These are phyloP conservation scores for Metschnikowia gruessii DNA, from an alignment of 805 yeast genomes.

Conservation along the genomic window DNA sequence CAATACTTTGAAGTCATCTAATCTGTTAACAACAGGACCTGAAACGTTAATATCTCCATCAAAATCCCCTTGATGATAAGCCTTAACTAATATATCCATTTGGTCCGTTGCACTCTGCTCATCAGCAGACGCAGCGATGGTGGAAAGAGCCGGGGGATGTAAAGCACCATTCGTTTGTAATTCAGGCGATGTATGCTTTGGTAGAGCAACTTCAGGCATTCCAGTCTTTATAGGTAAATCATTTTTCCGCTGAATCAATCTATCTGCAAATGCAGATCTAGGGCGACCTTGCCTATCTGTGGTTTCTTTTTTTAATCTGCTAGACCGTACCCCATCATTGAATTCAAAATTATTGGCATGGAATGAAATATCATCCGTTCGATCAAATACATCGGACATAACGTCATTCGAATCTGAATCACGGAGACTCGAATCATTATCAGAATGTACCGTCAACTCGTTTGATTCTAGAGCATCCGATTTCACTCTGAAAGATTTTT, in stretches of 20 bases:
- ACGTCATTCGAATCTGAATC: not conserved
- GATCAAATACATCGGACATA: constrained; percentile 4
- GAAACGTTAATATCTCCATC: constrained; percentile 57
- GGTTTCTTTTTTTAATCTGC: not conserved
- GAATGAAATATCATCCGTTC: not conserved
- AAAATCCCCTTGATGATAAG: constrained; percentile 56
- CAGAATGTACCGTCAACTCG: too few relatives aligned
- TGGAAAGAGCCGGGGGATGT: not conserved
- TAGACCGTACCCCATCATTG: not conserved
- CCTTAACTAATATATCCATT: constrained; percentile 57
- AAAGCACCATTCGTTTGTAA: not conserved
- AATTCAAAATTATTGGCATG: not conserved
- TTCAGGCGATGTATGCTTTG: not conserved
- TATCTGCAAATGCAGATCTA: not conserved
- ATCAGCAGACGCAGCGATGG: not conserved
- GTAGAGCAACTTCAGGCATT: not conserved
- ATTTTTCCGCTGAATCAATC: not conserved
- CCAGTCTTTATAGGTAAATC: not conserved
- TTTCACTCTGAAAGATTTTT: not conserved
- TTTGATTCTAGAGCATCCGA: not conserved
- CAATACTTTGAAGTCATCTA: constrained; percentile 53
- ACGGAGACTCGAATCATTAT: not conserved
- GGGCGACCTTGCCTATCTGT: not conserved
- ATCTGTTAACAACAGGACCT: constrained; percentile 53
- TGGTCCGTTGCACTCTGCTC: constrained; percentile 31